Evolutionary conservation across 805 yeast genomes (phyloP).

Genomic region (Zygotorulaspora florentina): DNA sequence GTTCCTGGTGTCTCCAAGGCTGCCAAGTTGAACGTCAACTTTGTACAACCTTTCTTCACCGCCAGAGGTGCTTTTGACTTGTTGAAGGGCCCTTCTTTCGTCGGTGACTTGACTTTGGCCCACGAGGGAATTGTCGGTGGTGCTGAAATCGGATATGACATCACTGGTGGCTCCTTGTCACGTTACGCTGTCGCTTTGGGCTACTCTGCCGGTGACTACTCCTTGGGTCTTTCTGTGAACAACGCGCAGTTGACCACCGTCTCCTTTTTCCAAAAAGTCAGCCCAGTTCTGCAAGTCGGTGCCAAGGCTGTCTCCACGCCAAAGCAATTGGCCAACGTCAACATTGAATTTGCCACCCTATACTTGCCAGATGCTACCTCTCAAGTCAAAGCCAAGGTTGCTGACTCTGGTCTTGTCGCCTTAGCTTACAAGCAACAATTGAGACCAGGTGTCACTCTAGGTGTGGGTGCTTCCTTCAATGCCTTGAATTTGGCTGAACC

Average conservation of each 20-base stretch:
- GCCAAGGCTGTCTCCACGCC: conserved; percentile 97
- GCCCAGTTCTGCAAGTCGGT: conserved; percentile 91
- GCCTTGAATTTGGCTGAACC: conserved; percentile 93
- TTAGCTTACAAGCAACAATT: conserved; percentile 90
- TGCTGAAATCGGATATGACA: conserved; percentile 95
- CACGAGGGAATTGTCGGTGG: conserved; percentile 97
- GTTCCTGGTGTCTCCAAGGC: conserved; percentile 82
- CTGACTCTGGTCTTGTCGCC: conserved; percentile 93
- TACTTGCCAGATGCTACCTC: conserved; percentile 83
- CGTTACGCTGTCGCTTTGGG: conserved; percentile 93
- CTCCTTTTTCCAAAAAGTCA: conserved; percentile 94
- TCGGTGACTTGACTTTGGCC: conserved; percentile 92
- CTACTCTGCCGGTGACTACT: conserved; percentile 83
- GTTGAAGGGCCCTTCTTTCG: conserved; percentile 91
- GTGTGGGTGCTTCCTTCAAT: conserved; percentile 95
- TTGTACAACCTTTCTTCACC: conserved; percentile 87
- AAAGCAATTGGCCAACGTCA: conserved; percentile 65
- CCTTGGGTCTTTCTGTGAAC: conserved; percentile 66
- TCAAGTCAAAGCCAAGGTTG: conserved; percentile 93
- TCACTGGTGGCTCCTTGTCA: conserved; percentile 85
- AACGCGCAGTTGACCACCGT: conserved; percentile 88
- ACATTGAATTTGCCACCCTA: conserved; percentile 93
- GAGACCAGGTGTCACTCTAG: conserved; percentile 94
- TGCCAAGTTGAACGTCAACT: conserved; percentile 85
- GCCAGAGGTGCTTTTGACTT: conserved; percentile 94